Evolutionary conservation across 495 filamentous ascomycete genomes (phyloP).

Genomic region (Neurospora tetraspora): DNA sequence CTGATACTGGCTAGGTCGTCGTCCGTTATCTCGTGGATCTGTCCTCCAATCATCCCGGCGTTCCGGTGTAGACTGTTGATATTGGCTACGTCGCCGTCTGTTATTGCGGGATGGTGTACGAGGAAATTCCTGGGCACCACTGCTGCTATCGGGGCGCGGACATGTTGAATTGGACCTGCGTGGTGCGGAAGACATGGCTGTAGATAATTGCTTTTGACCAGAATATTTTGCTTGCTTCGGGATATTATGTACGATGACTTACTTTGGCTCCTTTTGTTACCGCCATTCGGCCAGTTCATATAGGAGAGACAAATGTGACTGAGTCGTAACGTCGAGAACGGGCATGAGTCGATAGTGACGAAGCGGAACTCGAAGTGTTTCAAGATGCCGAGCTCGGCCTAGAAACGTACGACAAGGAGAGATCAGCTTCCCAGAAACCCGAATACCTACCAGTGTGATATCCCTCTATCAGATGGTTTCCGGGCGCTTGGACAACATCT

Average conservation of each 20-base stretch:
- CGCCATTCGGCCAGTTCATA: background rate
- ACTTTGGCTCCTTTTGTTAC: background rate
- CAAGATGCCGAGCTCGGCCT: background rate
- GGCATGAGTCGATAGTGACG: background rate
- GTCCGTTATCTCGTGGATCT: background rate
- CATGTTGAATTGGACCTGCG: conserved; percentile 14
- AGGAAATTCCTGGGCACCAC: conserved; percentile 5
- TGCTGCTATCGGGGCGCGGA: conserved; percentile 11
- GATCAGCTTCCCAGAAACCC: background rate
- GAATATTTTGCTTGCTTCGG: background rate
- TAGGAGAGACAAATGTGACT: background rate
- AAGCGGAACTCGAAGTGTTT: background rate
- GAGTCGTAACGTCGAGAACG: background rate
- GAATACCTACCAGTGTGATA: background rate
- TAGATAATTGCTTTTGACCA: background rate
- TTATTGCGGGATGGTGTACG: conserved; percentile 1
- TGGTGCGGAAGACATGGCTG: conserved; percentile 11
- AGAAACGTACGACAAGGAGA: background rate
- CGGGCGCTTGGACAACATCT: background rate
- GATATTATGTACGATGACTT: background rate
- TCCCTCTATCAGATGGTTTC: background rate
- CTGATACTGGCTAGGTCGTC: background rate
- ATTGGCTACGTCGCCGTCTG: background rate
- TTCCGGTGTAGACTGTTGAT: background rate
- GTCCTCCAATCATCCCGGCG: background rate